Conservation (phyloP, 2,329 filamentous ascomycete genomes). For the Zasmidium angulare region DNA sequence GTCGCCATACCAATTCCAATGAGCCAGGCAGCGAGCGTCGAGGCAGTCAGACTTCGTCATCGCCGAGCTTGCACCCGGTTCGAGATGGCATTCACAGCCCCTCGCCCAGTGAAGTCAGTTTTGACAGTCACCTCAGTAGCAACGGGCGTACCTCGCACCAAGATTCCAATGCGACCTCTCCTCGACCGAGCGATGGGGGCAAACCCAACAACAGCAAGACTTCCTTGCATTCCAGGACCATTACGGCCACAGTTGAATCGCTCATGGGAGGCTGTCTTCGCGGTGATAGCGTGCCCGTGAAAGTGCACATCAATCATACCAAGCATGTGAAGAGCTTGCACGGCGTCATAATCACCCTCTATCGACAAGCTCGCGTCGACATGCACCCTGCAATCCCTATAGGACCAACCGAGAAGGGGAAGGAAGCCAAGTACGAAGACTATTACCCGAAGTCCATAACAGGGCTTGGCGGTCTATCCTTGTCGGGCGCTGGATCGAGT, state of each 20-base stretch:
- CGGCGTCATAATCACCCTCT: constrained; percentile 89
- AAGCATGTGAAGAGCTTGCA: constrained; percentile 88
- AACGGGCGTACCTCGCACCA: constrained; percentile 37
- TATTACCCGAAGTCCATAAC: constrained; percentile 85
- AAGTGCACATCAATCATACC: constrained; percentile 80
- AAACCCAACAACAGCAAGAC: constrained; percentile 45
- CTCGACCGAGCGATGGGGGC: constrained; percentile 50
- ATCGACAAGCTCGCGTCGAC: constrained; percentile 87
- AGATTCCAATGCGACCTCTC: constrained; percentile 41
- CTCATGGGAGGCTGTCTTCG: constrained; percentile 79
- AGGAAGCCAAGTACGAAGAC: constrained; percentile 73
- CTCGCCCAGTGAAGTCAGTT: constrained; percentile 49
- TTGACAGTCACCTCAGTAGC: constrained; percentile 33
- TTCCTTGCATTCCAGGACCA: constrained; percentile 69
- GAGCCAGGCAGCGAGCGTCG: constrained; percentile 26
- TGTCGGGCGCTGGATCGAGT: constrained; percentile 81
- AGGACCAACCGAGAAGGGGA: constrained; percentile 62
- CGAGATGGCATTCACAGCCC: constrained; percentile 40
- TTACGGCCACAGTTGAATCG: constrained; percentile 82
- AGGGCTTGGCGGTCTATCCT: constrained; percentile 79
- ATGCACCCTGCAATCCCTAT: constrained; percentile 66
- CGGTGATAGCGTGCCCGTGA: constrained; percentile 78
- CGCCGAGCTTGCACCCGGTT: constrained; percentile 29
- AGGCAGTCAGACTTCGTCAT: constrained; percentile 29
- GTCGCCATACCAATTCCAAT: constrained; percentile 23